Evolutionary conservation across 148 eudicot genomes (phyloP), one percentile per base, ranked within the genome.

Genomic region (Simmondsia chinensis): DNA sequence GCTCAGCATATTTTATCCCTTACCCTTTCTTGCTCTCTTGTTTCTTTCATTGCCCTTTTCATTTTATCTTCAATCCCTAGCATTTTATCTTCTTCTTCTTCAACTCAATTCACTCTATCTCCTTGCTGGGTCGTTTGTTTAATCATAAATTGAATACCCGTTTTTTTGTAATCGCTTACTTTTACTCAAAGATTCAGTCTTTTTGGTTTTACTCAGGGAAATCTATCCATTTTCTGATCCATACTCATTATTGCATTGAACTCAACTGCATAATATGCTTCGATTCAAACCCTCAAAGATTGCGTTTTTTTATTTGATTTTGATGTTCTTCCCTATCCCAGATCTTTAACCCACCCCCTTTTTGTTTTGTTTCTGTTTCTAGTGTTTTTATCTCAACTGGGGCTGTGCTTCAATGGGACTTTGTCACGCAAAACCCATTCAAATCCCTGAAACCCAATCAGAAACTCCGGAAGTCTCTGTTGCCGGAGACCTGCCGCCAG

Each of bases 351-450:
- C n/a, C n/a, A 41, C 15, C 11, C 5, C 10, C 0, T 15, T 45
- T 13, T 0, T 32, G 36, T 41, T 6, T 20, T 22, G 29, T 19
- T 39, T 23, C 43, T 46, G 20, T 40, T 51, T 41, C 5, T 12
- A 33, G 51, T 56, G 20, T 46, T 33, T 50, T 6, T 39, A 11
- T 42, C 7, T 1, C 21, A 63, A 59, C 15, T 63, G 67, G 60
- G 77, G 24, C 46, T 57, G 47, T 72, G 78, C 41, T 46, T 59
- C 77, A 66, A 89, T 89, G 97, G 97, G 97, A 49, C 65, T 82
- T 27, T 89, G 97, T 79, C 82, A 89, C 58, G 97, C 93, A 52
- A 89, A 82, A 76, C 97, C 95, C 19, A 64, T 46, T 56, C 60
- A 68, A 68, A 49, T 59, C 73, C 73, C 76, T 4, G 59, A 73